A percentile compares a stretch with the other conserved stretches of the same genome.
Conservation (phyloP, 352 stramenopile species). For the Aphanomyces euteiches region DNA sequence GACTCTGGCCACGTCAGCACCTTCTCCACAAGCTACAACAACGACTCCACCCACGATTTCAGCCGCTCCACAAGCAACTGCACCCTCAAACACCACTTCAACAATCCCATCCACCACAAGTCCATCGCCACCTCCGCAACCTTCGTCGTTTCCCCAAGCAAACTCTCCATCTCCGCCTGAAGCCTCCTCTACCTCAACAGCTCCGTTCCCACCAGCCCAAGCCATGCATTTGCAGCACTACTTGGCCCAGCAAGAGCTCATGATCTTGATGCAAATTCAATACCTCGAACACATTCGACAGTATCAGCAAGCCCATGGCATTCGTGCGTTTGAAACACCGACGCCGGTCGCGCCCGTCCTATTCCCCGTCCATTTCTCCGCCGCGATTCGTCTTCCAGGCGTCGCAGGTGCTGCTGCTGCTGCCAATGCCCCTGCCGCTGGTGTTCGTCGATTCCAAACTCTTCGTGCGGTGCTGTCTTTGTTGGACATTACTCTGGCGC, state of each 20-base stretch:
- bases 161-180: conserved; percentile 30
- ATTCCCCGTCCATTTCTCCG: conserved; percentile 1
- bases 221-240: conserved; percentile 41
- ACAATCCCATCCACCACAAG: background rate
- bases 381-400: background rate
- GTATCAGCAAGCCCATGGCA: conserved; percentile 24
- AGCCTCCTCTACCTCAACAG: conserved; percentile 17
- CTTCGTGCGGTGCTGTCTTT: conserved; percentile 53
- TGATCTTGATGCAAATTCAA: conserved; percentile 76
- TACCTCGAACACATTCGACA: conserved; percentile 41
- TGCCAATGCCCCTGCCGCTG: background rate
- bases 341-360: background rate
- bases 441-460: conserved; percentile 5
- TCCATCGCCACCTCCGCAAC: background rate
- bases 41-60: background rate
- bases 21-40: conserved; percentile 8
- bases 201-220: conserved; percentile 17
- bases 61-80: background rate
- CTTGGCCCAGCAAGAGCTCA: conserved; percentile 73
- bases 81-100: conserved; percentile 9
- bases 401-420: background rate
- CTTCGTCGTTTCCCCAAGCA: conserved; percentile 10
- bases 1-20: conserved; percentile 33
- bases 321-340: background rate
- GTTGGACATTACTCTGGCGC: conserved; percentile 66